Percentiles rank a stretch among this genome's conserved stretches.
phyloP scores from a whole-genome alignment of 164 flowering plant species.

The Tetrastigma voinierianum region DNA sequence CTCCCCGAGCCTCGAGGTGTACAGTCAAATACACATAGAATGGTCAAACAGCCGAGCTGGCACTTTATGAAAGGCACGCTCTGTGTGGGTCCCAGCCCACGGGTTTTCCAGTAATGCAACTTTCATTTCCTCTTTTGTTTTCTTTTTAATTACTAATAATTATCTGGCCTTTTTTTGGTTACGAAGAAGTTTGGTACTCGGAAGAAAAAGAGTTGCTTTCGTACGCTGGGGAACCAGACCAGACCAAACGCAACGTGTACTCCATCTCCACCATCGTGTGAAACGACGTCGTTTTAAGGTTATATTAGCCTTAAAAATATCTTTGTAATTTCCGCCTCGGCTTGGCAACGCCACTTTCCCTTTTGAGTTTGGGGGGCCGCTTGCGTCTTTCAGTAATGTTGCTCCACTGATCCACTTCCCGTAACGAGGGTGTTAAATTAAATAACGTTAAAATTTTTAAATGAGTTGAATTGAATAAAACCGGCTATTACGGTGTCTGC shows the following conservation, averaged over 20 bases:
- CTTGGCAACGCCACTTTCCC: conserved; percentile 8
- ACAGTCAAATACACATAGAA: conserved; percentile 20
- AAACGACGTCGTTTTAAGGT: background rate
- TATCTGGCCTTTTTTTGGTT: no score
- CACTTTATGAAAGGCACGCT: conserved; percentile 30
- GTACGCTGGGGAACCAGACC: background rate
- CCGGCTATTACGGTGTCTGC: conserved; percentile 12
- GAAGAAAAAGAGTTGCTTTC: background rate
- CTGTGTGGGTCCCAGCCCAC: conserved; percentile 23
- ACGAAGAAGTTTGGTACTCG: no score
- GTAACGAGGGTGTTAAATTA: background rate
- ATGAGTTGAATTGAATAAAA: background rate
- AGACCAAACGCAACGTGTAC: background rate
- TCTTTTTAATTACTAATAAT: background rate
- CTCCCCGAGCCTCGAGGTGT: conserved; percentile 12
- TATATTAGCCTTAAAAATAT: background rate
- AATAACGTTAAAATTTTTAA: background rate
- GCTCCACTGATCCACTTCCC: no score
- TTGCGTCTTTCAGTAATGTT: background rate
- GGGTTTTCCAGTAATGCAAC: background rate
- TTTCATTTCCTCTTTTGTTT: background rate
- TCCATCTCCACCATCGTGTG: background rate
- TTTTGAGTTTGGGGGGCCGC: background rate
- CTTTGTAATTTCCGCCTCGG: background rate
- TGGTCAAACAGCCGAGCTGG: conserved; percentile 38